Conservation (phyloP, 2,329 filamentous ascomycete species). For the Aquanectria penicillioides region DNA sequence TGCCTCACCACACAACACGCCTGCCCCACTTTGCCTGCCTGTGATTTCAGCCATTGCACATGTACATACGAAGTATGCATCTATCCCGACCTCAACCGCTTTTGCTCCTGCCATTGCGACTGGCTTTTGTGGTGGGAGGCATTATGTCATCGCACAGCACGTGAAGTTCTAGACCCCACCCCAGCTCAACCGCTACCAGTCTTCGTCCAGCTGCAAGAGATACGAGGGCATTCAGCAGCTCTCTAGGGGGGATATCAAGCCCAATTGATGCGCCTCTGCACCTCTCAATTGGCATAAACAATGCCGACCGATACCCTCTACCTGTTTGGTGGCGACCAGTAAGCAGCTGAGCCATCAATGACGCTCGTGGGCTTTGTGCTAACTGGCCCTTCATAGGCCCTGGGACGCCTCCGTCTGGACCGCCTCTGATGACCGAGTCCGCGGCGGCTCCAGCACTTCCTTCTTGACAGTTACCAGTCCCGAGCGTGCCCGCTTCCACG, state of each 20-base stretch:
- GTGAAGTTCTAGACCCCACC: neutral
- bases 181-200: neutral
- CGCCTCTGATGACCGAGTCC: slow-evolving; percentile 78
- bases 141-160: slow-evolving; percentile 19
- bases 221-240: too few species aligned
- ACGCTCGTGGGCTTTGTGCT: too few species aligned
- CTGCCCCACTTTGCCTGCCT: too few species aligned
- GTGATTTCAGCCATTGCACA: too few species aligned
- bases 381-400: slow-evolving; percentile 51
- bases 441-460: slow-evolving; percentile 74
- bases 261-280: slow-evolving; percentile 7
- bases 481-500: slow-evolving; percentile 68
- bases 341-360: slow-evolving; percentile 32
- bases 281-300: neutral
- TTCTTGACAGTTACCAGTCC: slow-evolving; percentile 51
- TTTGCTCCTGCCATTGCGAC: too few species aligned
- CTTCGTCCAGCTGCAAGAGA: neutral
- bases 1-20: neutral
- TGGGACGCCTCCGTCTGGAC: slow-evolving; percentile 73
- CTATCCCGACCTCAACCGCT: too few species aligned
- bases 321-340: slow-evolving; percentile 55
- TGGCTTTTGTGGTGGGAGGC: too few species aligned
- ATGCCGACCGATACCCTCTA: slow-evolving; percentile 41
- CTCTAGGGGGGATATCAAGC: neutral
- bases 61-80: too few species aligned